Evolutionary conservation across 495 filamentous ascomycete species (phyloP), one percentile per base, ranked within the genome.

Genomic region (Rostrohypoxylon terebratum): DNA sequence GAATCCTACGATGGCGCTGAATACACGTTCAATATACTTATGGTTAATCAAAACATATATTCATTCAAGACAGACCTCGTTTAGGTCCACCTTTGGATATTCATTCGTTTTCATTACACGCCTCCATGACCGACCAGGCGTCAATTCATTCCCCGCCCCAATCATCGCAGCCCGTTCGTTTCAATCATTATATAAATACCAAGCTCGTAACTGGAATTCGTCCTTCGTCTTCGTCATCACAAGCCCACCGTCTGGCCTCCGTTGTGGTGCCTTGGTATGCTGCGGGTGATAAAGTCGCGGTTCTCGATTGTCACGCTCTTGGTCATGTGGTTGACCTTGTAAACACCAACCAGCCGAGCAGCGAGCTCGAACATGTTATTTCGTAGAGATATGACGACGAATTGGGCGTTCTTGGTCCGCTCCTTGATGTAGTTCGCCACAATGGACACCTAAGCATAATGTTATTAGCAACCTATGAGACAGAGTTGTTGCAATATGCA

Each of bases 311-410:
- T 96, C 3, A 97, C 93, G 77, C 92, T 94, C 89, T 97, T 97
- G 45, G 94, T 97, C 96, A 98, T 99, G 81, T 99, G 96, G 81
- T 98, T 98, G 77, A 99, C 96, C 83, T 99, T 99, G 81, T 99
- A 99, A 51, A 99, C 94, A 53, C 96, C 96, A 5, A 99, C 93
- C 40, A 99, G 86, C 55, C 96, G 86, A 48, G 94, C 89, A 16
- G 96, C 96, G 61, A 99, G 90, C 84, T 99, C 96, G 82, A 99
- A 99, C 96, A 99, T 99, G 83, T 99, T 99, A 82, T 99, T 99
- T 75, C 96, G 87, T 74, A 99, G 83, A 13, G 94, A 98, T 74
- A 99, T 99, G 72, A 99, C 96, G 74, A 99, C 96, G 80, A 99
- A 99, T 77, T 99, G 96, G 0, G 96, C 96, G 78, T 99, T 98